A percentile compares a stretch with the other conserved stretches of the same genome.
These are phyloP conservation scores for Nothophaeocryptopus gaeumannii DNA, from an alignment of 2,329 filamentous ascomycete species.

Conservation along the genomic window DNA sequence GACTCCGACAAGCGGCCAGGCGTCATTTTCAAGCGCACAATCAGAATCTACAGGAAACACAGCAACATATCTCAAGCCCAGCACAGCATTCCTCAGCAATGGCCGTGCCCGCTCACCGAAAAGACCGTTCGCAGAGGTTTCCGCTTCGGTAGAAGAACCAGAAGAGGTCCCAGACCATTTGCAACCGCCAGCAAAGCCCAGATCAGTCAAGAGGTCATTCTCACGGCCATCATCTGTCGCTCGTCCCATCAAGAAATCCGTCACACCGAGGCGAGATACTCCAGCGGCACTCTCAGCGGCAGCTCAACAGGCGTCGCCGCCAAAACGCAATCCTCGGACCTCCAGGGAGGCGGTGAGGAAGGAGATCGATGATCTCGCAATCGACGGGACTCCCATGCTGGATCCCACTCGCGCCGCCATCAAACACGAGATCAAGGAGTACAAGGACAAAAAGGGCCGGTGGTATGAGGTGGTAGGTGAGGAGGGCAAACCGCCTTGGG, in stretches of 20 bases:
- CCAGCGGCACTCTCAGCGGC: neutral
- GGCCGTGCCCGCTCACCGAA: slow-evolving; percentile 6
- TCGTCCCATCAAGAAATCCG: too few species aligned
- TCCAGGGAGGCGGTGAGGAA: slow-evolving; percentile 4
- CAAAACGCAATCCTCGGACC: neutral
- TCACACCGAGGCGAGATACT: neutral
- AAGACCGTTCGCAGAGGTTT: slow-evolving; percentile 4
- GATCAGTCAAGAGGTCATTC: too few species aligned
- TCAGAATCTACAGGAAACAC: neutral
- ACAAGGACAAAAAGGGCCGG: slow-evolving; percentile 12
- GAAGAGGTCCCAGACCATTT: neutral
- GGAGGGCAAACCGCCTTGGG: slow-evolving; percentile 15
- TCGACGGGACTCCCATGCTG: slow-evolving; percentile 15
- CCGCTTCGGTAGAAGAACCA: neutral
- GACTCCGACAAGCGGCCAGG: slow-evolving; percentile 2
- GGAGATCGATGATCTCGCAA: slow-evolving; percentile 11
- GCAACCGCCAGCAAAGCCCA: neutral
- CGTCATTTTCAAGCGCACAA: slow-evolving; percentile 1
- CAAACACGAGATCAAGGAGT: slow-evolving; percentile 12
- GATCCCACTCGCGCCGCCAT: slow-evolving; percentile 11
- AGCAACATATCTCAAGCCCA: neutral
- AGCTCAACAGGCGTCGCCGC: neutral
- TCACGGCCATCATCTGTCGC: too few species aligned
- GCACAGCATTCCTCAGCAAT: neutral
- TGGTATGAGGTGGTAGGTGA: slow-evolving; percentile 19